Conservation (phyloP, 371 early-diverging fungal species). For the Syncephalastrum racemosum region DNA sequence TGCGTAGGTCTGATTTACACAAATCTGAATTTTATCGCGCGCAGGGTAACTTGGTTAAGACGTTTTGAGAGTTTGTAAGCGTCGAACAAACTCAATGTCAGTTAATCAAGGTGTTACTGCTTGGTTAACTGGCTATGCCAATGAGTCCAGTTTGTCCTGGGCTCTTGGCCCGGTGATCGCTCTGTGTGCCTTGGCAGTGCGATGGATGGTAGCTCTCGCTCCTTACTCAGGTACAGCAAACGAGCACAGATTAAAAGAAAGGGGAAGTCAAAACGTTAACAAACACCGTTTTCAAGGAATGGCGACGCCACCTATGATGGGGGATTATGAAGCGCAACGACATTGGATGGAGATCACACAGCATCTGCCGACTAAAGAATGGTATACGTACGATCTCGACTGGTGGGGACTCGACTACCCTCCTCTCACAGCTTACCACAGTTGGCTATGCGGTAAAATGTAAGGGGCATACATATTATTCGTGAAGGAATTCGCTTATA, state of each 20-base stretch:
- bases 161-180: slow-evolving; percentile 39
- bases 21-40: too few species aligned
- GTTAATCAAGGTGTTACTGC: too few species aligned
- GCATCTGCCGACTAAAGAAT: slow-evolving; percentile 71
- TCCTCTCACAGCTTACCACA: slow-evolving; percentile 90
- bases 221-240: slow-evolving; percentile 75
- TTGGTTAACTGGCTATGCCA: too few species aligned
- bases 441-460: slow-evolving; percentile 83
- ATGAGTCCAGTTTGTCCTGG: slow-evolving; percentile 21
- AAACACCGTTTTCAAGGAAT: slow-evolving; percentile 19
- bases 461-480: slow-evolving; percentile 42
- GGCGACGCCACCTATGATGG: slow-evolving; percentile 74
- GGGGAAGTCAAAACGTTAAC: too few species aligned
- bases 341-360: slow-evolving; percentile 96
- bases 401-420: slow-evolving; percentile 98
- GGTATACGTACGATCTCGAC: slow-evolving; percentile 86
- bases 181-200: slow-evolving; percentile 63
- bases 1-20: too few species aligned
- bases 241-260: background rate
- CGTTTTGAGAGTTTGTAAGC: too few species aligned
- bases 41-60: too few species aligned
- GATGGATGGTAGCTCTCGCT: slow-evolving; percentile 71
- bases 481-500: background rate
- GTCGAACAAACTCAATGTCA: too few species aligned
- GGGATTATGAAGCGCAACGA: slow-evolving; percentile 97